A percentile compares a stretch with the other conserved stretches of the same genome.
Conservation (phyloP, 768 basidiomycete genomes). For the Cyathus striatus region DNA sequence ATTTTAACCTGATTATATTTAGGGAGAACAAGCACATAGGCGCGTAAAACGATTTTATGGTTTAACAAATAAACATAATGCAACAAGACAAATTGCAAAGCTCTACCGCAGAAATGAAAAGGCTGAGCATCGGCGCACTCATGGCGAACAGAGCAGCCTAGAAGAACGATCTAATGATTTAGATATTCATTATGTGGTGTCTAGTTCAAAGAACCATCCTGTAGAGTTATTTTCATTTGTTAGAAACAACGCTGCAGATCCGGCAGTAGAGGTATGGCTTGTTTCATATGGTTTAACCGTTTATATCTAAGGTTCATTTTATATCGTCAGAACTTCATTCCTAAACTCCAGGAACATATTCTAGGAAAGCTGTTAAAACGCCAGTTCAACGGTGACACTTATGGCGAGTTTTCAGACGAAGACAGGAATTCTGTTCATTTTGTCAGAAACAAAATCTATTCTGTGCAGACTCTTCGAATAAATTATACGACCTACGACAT, state of each 20-base stretch:
- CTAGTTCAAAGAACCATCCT: slow-evolving; percentile 3
- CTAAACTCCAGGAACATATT: slow-evolving; percentile 28
- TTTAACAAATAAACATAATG: neutral
- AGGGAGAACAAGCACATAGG: slow-evolving; percentile 1
- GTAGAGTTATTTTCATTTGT: neutral
- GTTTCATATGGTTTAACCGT: too few relatives aligned
- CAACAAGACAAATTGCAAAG: neutral
- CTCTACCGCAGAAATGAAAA: too few relatives aligned
- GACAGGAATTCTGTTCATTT: slow-evolving; percentile 14
- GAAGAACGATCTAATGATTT: neutral
- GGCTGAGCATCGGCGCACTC: too few relatives aligned
- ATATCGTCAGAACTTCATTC: slow-evolving; percentile 20
- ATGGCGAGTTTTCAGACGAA: slow-evolving; percentile 13
- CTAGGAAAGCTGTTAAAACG: slow-evolving; percentile 19
- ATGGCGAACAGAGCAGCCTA: too few relatives aligned
- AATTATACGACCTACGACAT: slow-evolving; percentile 26
- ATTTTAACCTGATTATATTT: neutral
- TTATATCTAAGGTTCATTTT: too few relatives aligned
- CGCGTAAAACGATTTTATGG: neutral
- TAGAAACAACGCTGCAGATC: slow-evolving; percentile 2
- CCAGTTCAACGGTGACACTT: slow-evolving; percentile 22
- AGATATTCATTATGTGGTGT: slow-evolving; percentile 3
- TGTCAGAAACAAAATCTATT: slow-evolving; percentile 18
- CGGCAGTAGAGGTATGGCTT: slow-evolving; percentile 2
- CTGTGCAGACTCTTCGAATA: slow-evolving; percentile 9